Conservation (phyloP, 2,329 filamentous ascomycete genomes). For the Gnomoniopsis smithogilvyi region DNA sequence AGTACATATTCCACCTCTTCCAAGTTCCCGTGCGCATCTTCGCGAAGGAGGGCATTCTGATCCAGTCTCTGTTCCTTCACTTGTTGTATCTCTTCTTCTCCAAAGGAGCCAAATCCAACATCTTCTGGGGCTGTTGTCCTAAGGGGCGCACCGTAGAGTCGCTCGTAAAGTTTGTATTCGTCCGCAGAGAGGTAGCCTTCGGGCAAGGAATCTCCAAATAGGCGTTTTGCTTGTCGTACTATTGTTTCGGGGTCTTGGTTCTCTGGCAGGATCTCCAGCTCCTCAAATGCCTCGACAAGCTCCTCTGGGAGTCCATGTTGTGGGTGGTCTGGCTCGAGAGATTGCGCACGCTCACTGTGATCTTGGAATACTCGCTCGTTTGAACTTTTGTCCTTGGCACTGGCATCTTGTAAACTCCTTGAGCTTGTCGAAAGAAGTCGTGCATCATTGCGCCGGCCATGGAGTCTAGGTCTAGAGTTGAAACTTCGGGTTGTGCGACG, state of each 20-base stretch:
- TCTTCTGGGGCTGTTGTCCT: slow-evolving; percentile 59
- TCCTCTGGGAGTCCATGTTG: background rate
- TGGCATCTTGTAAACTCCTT: background rate
- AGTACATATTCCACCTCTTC: slow-evolving; percentile 58
- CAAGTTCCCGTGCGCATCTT: slow-evolving; percentile 52
- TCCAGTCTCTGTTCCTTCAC: slow-evolving; percentile 19
- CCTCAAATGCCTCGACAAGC: background rate
- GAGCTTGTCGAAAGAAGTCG: slow-evolving; percentile 14
- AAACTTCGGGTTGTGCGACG: background rate
- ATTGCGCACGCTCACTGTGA: background rate
- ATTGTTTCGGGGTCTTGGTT: slow-evolving; percentile 52
- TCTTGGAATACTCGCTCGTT: background rate
- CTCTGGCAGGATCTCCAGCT: background rate
- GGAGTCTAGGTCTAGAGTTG: slow-evolving; percentile 6
- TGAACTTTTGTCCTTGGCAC: background rate
- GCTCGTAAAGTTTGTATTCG: slow-evolving; percentile 73
- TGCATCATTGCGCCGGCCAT: slow-evolving; percentile 3
- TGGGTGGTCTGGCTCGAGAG: background rate
- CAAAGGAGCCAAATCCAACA: slow-evolving; percentile 39
- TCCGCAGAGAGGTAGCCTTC: slow-evolving; percentile 64
- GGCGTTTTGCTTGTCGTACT: slow-evolving; percentile 68
- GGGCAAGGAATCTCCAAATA: slow-evolving; percentile 75
- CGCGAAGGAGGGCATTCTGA: slow-evolving; percentile 48
- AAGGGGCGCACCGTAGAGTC: slow-evolving; percentile 76
- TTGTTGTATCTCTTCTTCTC: slow-evolving; percentile 18